Base-by-base conservation (phyloP, 1,284 basidiomycete species). In the Stygiomarasmius scandens region DNA sequence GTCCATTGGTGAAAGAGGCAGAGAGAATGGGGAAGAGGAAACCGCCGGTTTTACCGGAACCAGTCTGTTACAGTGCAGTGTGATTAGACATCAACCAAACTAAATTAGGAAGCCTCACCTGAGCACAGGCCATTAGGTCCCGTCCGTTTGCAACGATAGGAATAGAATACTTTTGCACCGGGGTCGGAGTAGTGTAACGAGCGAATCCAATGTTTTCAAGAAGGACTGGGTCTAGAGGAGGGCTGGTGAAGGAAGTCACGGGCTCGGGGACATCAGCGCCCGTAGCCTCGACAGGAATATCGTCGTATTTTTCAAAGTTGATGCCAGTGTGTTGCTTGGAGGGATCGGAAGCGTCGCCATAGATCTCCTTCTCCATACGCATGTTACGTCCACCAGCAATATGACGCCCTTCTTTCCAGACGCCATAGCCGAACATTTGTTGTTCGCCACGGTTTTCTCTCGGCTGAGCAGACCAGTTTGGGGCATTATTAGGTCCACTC, bases 241-340 rank as follows among this genome's bases (percentile, higher is more conserved):
- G 90, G 69, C 82, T 86, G 56, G 89, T 91, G 79, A 99, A 99
- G 58, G 88, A 84, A 63, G 75, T 85, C 65, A 98, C 87, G 52
- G 96, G 95, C 55, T 98, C 96, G 61, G 97, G 97, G 23, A 97
- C 96, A 65, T 92, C 93, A 60, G 89, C 87, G 65, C 97, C 97
- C 51, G 95, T 98, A 45, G 95, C 96, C 79, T 99, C 97, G 66
- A 99, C 96, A 63, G 97, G 97, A 70, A 99, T 99, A 75, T 99
- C 96, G 74, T 97, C 96, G 73, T 99, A 99, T 78, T 97, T 97
- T 82, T 99, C 97, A 71, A 99, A 99, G 82, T 99, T 99, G 81
- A 99, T 98, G 65, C 97, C 97, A 51, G 96, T 97, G 68, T 94
- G 89, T 73, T 96, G 91, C 69, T 86, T 89, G 56, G 84, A 84